Base-by-base conservation (phyloP, 768 basidiomycete genomes). In the Rickenella mellea region DNA sequence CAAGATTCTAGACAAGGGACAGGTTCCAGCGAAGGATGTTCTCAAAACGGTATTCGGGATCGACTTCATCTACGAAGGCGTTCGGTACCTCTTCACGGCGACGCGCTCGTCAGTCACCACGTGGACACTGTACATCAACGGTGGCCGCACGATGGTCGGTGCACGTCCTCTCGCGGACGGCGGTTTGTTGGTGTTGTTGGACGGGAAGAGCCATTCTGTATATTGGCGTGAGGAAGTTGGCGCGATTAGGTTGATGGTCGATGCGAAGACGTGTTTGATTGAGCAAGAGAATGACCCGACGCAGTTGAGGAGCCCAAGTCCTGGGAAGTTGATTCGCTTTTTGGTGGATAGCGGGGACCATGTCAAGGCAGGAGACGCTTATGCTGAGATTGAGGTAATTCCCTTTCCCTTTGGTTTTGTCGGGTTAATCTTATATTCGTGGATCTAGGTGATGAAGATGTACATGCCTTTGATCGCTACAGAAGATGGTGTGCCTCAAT, bases 231-330 rank as follows among this genome's bases (percentile, higher is more conserved):
- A 97, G 61, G 96, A 99, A 67, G 96, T 98, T 41, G 96, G 92
- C 42, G 87, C 90, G 7, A 68, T 92, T 51, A 70, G 88, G 50
- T 60, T 98, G 56, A 90, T 91, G 80, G 83, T 99, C 46, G 94
- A 99, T 64, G 76, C 91, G 41, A 94, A 97, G 73, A 99, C 96
- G 12, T 96, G 93, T 60, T 72, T 97, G 66, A 92, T 99, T 52
- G 96, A 97, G 62, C 93, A 98, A 65, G 96, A 99, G 73, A 97
- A 97, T 53, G 96, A 99, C 55, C 96, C 96, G 12, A 99, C 96
- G 19, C 94, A 98, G 61, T 70, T 98, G 35, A 74, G 96, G 52
- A 91, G 87, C 55, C 96, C 96, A 7, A 89, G 83, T 64, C 96
- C 96, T 8, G 96, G 96, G 27, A 99, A 99, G 65, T 77, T 99